Conservation (phyloP, 1,284 basidiomycete species). For the Tremellales sp. region DNA sequence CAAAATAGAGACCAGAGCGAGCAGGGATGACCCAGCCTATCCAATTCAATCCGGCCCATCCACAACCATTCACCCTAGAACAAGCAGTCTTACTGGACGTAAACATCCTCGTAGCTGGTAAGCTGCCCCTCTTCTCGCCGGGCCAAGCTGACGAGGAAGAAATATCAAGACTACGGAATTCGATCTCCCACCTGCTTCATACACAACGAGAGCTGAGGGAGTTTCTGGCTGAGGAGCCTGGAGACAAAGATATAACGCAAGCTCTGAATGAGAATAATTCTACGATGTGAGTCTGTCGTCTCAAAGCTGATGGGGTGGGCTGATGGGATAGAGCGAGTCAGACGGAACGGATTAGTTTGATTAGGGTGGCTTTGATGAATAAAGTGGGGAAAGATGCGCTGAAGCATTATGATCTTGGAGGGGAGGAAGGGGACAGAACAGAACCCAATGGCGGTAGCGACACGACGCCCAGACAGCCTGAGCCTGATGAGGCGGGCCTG, state of each 20-base stretch:
- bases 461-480: too few species aligned
- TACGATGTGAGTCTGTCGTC: conserved; percentile 51
- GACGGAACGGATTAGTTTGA: conserved; percentile 32
- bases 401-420: conserved; percentile 40
- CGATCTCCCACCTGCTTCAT: conserved; percentile 59
- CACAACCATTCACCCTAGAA: conserved; percentile 68
- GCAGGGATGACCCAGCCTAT: conserved; percentile 3
- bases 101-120: conserved; percentile 65
- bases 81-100: conserved; percentile 66
- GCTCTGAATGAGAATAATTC: conserved; percentile 57
- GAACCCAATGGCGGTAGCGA: too few species aligned
- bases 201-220: conserved; percentile 62
- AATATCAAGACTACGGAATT: conserved; percentile 68
- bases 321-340: conserved; percentile 30
- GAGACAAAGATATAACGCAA: conserved; percentile 50
- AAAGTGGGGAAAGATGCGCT: conserved; percentile 36
- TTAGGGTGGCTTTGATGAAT: conserved; percentile 29
- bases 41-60: conserved; percentile 58
- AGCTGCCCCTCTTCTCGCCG: not conserved
- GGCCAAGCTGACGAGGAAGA: conserved; percentile 51
- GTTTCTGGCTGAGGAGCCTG: conserved; percentile 55
- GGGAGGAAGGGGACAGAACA: too few species aligned
- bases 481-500: too few species aligned
- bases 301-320: not conserved
- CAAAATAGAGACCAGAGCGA: too few species aligned